phyloP scores from a whole-genome alignment of 345 rosid genomes.

The Camelina hispida region DNA sequence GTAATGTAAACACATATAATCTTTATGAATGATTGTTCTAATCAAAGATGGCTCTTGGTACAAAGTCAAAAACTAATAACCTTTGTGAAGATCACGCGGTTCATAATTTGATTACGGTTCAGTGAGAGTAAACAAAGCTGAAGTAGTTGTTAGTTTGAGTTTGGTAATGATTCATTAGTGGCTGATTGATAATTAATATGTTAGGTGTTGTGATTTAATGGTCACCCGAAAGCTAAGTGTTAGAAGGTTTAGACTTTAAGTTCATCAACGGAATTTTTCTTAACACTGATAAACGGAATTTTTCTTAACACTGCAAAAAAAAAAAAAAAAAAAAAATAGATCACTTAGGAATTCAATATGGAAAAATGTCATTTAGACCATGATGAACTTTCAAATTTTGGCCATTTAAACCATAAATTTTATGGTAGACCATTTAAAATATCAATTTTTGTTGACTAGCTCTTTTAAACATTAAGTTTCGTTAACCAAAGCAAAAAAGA shows the following conservation, averaged over 20 bases:
- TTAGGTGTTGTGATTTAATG: not conserved
- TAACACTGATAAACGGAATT: not conserved
- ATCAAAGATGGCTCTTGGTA: constrained; percentile 4
- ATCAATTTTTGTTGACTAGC: no score
- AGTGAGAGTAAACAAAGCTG: not conserved
- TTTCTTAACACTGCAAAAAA: no score
- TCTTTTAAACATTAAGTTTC: no score
- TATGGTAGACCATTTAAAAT: no score
- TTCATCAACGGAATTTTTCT: no score
- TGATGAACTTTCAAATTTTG: no score
- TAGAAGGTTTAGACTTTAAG: not conserved
- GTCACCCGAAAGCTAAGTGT: not conserved
- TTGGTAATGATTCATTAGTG: constrained; percentile 35
- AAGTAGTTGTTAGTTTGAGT: constrained; percentile 7
- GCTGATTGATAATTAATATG: constrained; percentile 1
- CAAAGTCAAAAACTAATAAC: not conserved
- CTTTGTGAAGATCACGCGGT: not conserved
- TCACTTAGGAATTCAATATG: not conserved
- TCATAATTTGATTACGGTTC: not conserved
- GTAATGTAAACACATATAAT: constrained; percentile 30
- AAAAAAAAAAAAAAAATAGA: no score
- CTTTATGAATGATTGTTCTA: constrained; percentile 1
- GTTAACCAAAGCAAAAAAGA: no score
- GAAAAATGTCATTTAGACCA: no score
- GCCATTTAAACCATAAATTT: no score